Evolutionary conservation across 495 filamentous ascomycete genomes (phyloP), one percentile per base, ranked within the genome.

Genomic region (Daldinia caldariorum): DNA sequence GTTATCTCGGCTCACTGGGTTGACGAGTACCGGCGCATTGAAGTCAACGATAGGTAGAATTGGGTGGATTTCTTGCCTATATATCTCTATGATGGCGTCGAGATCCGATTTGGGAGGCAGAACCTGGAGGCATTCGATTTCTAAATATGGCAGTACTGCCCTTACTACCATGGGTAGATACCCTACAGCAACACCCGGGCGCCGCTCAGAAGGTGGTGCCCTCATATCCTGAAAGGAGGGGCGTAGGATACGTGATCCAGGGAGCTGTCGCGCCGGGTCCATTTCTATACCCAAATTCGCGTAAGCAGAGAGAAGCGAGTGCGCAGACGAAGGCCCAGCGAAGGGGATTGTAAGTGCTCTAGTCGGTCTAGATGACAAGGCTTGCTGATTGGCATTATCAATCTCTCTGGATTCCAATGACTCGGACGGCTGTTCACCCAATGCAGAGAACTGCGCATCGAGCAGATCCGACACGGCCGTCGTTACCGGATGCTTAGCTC

Each of bases 1-100:
- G 3, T 62, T 66, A 10, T 66, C 68, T 22, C 62, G 41, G 10
- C 45, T 58, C 5, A 59, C 18, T 18, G 70, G 61, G 35, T 70
- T 63, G 4, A 64, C 39, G 18, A 68, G 41, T 26, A 45, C 35
- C 14, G 35, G 35, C 3, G 57, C 65, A n/a, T 41, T 22, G 35
- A 67, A 76, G 32, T 79, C 69, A 12, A 79, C 67, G 6, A 79
- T 64, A 3, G 76, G 76, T 16, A 79, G 55, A 26, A 79, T 74
- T 0, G 74, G 76, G 45, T 79, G 74, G 32, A 76, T 37, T 60
- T 73, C 76, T n/a, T 78, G 65, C 57, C 72, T 76, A 53, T 74
- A 79, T 47, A 78, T 68, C 35, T 50, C 70, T 18, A 72, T 73
- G 5, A 78, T 62, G 0, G 51, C 70, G 20, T 70, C 73, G 38